These are phyloP conservation scores for Teratosphaeria pseudoeucalypti DNA, from an alignment of 2,329 filamentous ascomycete species.

Conservation along the genomic window DNA sequence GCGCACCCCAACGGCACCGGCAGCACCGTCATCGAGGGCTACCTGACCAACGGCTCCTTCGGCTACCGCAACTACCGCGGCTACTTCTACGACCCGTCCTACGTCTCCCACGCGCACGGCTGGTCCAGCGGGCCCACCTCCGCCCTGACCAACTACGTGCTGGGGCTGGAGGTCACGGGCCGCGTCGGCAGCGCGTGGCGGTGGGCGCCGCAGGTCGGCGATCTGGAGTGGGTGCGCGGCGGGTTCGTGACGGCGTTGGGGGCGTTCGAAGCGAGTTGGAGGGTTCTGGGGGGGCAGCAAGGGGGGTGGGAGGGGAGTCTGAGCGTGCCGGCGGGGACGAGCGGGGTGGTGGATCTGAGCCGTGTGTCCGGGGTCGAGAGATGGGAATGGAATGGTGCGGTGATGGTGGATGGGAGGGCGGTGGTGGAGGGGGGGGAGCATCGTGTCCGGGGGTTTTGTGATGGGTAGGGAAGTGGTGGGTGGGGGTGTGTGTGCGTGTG, in stretches of 20 bases:
- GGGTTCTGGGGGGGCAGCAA: conserved; percentile 7
- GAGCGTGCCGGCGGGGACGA: background rate
- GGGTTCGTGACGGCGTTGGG: conserved; percentile 38
- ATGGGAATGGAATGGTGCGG: background rate
- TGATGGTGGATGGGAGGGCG: background rate
- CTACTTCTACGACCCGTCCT: conserved; percentile 19
- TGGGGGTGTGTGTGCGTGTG: too few relatives aligned
- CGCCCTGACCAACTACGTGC: conserved; percentile 35
- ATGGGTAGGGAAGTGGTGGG: too few relatives aligned
- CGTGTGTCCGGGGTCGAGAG: background rate
- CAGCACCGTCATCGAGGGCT: conserved; percentile 35
- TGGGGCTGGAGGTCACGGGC: conserved; percentile 34
- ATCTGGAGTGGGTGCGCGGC: conserved; percentile 32
- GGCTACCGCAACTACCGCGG: conserved; percentile 35
- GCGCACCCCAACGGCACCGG: conserved; percentile 33
- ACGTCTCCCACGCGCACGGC: conserved; percentile 22
- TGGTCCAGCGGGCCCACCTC: conserved; percentile 30
- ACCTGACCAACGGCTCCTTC: conserved; percentile 37
- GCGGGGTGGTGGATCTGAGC: background rate
- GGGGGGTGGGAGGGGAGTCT: conserved; percentile 1
- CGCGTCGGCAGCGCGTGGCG: conserved; percentile 33
- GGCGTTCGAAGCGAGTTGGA: conserved; percentile 30
- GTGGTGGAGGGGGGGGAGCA: background rate
- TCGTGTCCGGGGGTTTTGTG: background rate
- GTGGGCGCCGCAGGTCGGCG: conserved; percentile 36